Conservation (phyloP, 2,329 filamentous ascomycete genomes). For the Gliomastix tumulicola region DNA sequence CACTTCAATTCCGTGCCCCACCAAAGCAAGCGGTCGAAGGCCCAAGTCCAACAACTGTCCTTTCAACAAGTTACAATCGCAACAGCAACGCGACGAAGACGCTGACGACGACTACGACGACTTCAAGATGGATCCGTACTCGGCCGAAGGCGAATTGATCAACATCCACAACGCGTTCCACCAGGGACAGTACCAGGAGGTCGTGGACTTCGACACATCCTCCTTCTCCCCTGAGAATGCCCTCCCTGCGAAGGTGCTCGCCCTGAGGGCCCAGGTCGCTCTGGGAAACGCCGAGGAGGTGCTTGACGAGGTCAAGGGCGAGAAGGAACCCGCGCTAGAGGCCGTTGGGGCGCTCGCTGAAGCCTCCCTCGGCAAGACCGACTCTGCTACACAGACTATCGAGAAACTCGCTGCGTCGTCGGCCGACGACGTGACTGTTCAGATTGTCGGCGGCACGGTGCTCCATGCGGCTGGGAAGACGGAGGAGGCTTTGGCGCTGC, state of each 20-base stretch:
- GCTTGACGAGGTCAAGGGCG: conserved; percentile 58
- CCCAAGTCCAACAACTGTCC: no score
- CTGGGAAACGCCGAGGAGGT: conserved; percentile 72
- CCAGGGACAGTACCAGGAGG: conserved; percentile 79
- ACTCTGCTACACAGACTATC: conserved; percentile 54
- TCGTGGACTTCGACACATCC: conserved; percentile 78
- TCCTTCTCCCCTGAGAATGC: conserved; percentile 73
- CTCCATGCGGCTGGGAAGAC: conserved; percentile 72
- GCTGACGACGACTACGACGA: conserved; percentile 19
- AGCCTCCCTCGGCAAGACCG: conserved; percentile 50
- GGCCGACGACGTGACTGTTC: conserved; percentile 71
- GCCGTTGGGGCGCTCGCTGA: conserved; percentile 74
- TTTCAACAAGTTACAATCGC: no score
- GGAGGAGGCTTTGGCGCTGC: conserved; percentile 76
- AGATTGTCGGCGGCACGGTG: conserved; percentile 75
- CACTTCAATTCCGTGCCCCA: no score
- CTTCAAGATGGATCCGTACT: conserved; percentile 72
- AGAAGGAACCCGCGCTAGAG: conserved; percentile 63
- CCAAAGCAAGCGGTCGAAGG: no score
- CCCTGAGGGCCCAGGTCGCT: conserved; percentile 76
- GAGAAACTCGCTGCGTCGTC: conserved; percentile 62
- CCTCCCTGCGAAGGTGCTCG: conserved; percentile 68
- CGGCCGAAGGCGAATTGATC: conserved; percentile 63
- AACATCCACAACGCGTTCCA: conserved; percentile 67
- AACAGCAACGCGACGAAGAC: no score